phyloP scores from a whole-genome alignment of 2,329 filamentous ascomycete species.

The Exophiala sideris region DNA sequence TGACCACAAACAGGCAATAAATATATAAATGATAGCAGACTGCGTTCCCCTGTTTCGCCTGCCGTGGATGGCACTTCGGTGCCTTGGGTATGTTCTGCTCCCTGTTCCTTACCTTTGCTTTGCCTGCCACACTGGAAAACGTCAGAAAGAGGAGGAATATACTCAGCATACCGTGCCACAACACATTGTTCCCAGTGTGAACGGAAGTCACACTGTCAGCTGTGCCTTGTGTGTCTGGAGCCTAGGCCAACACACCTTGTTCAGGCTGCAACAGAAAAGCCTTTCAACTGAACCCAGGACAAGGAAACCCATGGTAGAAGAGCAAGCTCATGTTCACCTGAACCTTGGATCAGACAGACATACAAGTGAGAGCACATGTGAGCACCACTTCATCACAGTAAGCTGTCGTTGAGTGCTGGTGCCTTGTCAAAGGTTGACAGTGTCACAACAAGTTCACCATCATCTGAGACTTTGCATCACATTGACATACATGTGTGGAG shows the following conservation, averaged over 20 bases:
- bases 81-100: not conserved
- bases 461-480: not conserved
- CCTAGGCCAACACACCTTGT: not conserved
- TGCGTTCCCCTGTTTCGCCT: not conserved
- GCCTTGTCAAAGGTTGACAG: no score
- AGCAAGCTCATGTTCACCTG: no score
- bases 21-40: conserved; percentile 1
- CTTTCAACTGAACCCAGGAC: no score
- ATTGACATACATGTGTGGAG: not conserved
- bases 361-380: no score
- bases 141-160: conserved; percentile 12
- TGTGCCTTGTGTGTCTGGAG: not conserved
- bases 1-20: not conserved
- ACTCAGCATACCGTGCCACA: not conserved
- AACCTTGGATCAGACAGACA: no score
- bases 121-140: conserved; percentile 6
- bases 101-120: not conserved
- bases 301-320: no score
- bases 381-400: no score
- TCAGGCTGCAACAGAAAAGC: no score
- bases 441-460: no score
- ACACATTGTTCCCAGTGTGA: not conserved
- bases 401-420: no score
- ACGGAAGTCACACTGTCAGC: not conserved
- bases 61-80: not conserved